Base-by-base conservation (phyloP, 2,329 filamentous ascomycete genomes). In the Penicillium sp. region DNA sequence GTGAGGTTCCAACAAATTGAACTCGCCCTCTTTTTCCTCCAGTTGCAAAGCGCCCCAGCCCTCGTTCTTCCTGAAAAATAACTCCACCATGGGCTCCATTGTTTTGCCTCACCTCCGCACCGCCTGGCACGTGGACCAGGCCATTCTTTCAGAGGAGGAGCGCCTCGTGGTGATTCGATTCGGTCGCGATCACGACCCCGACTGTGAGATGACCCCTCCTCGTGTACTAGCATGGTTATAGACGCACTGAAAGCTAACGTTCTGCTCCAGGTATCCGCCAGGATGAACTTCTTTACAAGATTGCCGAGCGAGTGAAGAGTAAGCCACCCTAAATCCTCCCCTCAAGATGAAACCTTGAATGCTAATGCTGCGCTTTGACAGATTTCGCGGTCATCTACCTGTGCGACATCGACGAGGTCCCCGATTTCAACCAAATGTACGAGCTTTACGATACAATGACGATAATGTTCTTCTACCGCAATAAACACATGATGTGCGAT, bases 101-200 rank as follows among this genome's bases (percentile, higher is more conserved):
- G 90, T 96, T 46, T 86, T 99, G 49, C 93, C 93, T 42, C 93
- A 97, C 75, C 84, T 99, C 43, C 85, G 85, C 65, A 92, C 90
- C 37, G 94, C 91, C 74, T 99, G 93, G 94, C 94, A 99, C 75
- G 94, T 99, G 70, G 94, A 97, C 81, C 92, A 97, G 78, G 92
- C 92, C 60, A 97, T 97, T 70, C 87, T 91, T 70, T 84, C 82
- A 39, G 92, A 97, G 77, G 91, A 96, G 71, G 93, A 97, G 70
- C 88, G 93, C 45, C 86, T 97, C 31, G 70, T 71, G 39, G 67
- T 96, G 37, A 96, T 97, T 72, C 88, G 93, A 62, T 97, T 97
- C 76, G 92, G 92, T 44, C 87, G 91, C 65, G 92, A 96, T 75
- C 86, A 85, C 71, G 90, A 96, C 67, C 84, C 87, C 5, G 91